Percentiles rank a stretch among this genome's conserved stretches.
phyloP scores from a whole-genome alignment of 2,329 filamentous ascomycete species.

The Botrytis elliptica region DNA sequence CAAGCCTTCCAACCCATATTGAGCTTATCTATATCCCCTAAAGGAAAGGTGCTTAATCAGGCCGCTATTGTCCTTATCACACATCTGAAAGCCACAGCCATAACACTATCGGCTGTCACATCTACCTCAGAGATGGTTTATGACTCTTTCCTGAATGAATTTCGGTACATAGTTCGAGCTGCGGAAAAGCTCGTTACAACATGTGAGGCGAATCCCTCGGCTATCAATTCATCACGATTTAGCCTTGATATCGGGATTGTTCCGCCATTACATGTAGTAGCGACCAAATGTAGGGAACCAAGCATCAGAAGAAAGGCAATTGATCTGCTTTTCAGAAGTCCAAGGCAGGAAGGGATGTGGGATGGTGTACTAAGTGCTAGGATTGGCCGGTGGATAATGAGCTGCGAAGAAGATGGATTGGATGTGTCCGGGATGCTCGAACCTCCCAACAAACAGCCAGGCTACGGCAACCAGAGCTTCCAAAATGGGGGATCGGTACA shows the following conservation, averaged over 20 bases:
- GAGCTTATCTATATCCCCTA: constrained; percentile 26
- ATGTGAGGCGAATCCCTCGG: constrained; percentile 25
- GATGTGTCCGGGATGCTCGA: constrained; percentile 18
- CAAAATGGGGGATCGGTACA: background rate
- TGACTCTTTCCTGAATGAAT: constrained; percentile 30
- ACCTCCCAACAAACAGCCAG: background rate
- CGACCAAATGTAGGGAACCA: constrained; percentile 62
- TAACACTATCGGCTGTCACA: constrained; percentile 28
- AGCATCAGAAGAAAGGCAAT: constrained; percentile 59
- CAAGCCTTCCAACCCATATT: constrained; percentile 33
- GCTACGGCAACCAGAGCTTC: background rate
- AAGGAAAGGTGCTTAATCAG: constrained; percentile 30
- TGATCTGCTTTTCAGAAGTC: constrained; percentile 55
- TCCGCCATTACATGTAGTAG: constrained; percentile 63
- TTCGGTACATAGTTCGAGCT: constrained; percentile 32
- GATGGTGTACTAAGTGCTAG: constrained; percentile 44
- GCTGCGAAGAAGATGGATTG: constrained; percentile 35
- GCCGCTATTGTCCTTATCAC: constrained; percentile 26
- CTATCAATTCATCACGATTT: constrained; percentile 48
- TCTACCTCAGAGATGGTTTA: constrained; percentile 35
- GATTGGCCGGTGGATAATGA: constrained; percentile 33
- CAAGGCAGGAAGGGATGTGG: constrained; percentile 68
- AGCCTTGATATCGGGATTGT: constrained; percentile 64
- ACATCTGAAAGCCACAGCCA: constrained; percentile 27
- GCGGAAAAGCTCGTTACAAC: constrained; percentile 25